phyloP scores from a whole-genome alignment of 306 rosid species.

The Castanopsis chinensis region DNA sequence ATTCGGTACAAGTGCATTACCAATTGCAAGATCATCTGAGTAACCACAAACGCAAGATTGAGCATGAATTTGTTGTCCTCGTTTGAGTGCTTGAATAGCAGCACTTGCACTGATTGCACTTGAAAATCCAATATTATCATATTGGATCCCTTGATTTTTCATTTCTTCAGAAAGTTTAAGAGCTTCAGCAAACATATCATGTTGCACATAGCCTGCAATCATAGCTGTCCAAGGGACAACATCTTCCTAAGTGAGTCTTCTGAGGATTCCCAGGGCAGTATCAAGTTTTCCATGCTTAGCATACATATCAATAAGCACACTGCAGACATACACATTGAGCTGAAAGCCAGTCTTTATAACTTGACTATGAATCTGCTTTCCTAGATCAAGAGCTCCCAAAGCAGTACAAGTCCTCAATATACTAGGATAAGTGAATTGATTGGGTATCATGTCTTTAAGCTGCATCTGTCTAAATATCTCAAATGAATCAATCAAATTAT shows the following conservation, averaged over 20 bases:
- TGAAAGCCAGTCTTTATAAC: constrained; percentile 85
- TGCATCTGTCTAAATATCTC: constrained; percentile 69
- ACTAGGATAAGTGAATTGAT: constrained; percentile 87
- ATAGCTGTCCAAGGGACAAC: constrained; percentile 88
- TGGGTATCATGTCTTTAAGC: constrained; percentile 72
- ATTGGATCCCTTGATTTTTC: constrained; percentile 57
- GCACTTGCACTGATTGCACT: constrained; percentile 86
- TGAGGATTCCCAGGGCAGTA: constrained; percentile 58
- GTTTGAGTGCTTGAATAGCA: constrained; percentile 68
- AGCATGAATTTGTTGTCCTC: constrained; percentile 81
- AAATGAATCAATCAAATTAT: constrained; percentile 56
- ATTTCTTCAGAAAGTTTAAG: constrained; percentile 68
- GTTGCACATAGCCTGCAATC: constrained; percentile 82
- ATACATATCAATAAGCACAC: constrained; percentile 90
- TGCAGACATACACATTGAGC: constrained; percentile 68
- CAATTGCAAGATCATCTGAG: constrained; percentile 63
- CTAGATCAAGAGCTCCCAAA: constrained; percentile 66
- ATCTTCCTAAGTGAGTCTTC: constrained; percentile 56
- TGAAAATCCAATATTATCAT: constrained; percentile 78
- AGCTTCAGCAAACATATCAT: constrained; percentile 65
- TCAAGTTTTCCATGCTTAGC: constrained; percentile 72
- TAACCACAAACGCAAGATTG: constrained; percentile 68
- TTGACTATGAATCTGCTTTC: constrained; percentile 79
- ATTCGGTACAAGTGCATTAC: constrained; percentile 89
- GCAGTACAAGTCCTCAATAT: constrained; percentile 78